phyloP scores from a whole-genome alignment of 805 yeast genomes.

The Candida lessepsii region DNA sequence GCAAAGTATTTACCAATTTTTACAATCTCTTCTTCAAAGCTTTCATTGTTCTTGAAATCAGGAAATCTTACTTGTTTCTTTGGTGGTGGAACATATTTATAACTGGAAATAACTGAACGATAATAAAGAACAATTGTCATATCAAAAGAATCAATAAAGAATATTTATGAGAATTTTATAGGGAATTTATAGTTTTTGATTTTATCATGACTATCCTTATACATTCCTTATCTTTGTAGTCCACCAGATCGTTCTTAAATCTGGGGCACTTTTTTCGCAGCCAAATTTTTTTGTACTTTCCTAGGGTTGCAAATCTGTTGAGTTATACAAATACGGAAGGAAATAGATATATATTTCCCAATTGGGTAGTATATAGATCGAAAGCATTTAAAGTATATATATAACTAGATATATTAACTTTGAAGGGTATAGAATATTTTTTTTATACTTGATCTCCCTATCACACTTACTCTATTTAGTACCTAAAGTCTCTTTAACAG shows the following conservation, averaged over 20 bases:
- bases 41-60: not conserved
- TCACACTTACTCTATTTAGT: not conserved
- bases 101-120: slow-evolving; percentile 2
- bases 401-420: no score
- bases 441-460: no score
- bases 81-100: not conserved
- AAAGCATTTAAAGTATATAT: no score
- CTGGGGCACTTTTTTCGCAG: slow-evolving; percentile 1
- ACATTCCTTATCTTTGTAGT: no score
- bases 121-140: slow-evolving; percentile 5
- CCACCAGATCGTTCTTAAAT: no score
- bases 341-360: no score
- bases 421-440: no score
- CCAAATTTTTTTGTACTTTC: not conserved
- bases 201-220: no score
- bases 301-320: not conserved
- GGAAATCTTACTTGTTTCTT: slow-evolving; percentile 1
- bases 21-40: slow-evolving; percentile 1
- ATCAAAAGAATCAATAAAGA: not conserved
- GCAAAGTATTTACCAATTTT: slow-evolving; percentile 3
- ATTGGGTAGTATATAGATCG: no score
- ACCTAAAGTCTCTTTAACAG: slow-evolving; percentile 36
- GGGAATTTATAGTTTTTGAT: slow-evolving; percentile 2
- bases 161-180: not conserved
- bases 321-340: not conserved